Evolutionary conservation across 2,329 filamentous ascomycete species (phyloP), one percentile per base, ranked within the genome.

Genomic region (Botryotinia globosa): DNA sequence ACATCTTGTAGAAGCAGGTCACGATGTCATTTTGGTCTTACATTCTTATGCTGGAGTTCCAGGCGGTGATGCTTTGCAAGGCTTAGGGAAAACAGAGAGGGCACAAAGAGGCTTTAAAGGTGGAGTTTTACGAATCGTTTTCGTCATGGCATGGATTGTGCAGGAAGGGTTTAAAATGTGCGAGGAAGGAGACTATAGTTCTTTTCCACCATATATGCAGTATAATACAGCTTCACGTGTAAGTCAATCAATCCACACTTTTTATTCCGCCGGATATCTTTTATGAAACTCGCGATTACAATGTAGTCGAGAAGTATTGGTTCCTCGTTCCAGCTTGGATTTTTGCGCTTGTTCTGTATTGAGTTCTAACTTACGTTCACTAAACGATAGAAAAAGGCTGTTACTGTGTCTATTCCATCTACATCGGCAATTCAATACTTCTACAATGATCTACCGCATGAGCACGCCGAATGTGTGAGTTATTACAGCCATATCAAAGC

Each of bases 101-200:
- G 71, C 73, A 45, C 74, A 69, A 65, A 72, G 69, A 32, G 62
- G 69, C 42, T 42, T 67, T 68, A 74, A 72, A 65, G 76, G 76
- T 44, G 76, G 77, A 71, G 76, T 78, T 59, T 39, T 79, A 29
- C 74, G 82, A 25, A 80, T 81, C 72, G 83, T 83, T 69, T 82
- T 82, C 2, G 81, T 85, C 81, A 82, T 77, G 83, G 80, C 54
- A 78, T 84, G 75, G 75, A 74, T 76, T 63, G 74, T 72, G 29
- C 51, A 69, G 44, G 69, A 72, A 18, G 69, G 69, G 1, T 72
- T 72, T n/a, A 67, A 72, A 59, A 45, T 72, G 51, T 72, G 69
- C 37, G 62, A 72, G 8, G 62, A 72, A 39, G 69, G 69, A 39
- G 69, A 72, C 16, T 72, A 67, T 18, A 72, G 69, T 67, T 72